Base-by-base conservation (phyloP, 2,329 filamentous ascomycete genomes). In the Aspergillus aculeatus region DNA sequence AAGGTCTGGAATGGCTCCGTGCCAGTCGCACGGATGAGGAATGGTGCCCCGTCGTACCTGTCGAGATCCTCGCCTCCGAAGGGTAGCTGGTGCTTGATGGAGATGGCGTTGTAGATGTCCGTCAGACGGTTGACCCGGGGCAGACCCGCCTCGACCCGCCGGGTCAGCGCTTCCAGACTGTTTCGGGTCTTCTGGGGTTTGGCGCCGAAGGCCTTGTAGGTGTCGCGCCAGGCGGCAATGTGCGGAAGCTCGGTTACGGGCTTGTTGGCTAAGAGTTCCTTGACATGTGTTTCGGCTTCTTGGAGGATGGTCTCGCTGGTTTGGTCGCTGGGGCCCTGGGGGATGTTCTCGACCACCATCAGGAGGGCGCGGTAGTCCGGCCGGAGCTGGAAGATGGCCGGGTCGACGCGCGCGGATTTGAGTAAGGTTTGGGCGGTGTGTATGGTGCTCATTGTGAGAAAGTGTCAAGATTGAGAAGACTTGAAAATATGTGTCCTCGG, bases 101-200 rank as follows among this genome's bases (percentile, higher is more conserved):
- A 75, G 32, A 77, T 73, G 1, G 70, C 74, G 54, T 77, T 78
- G 61, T 77, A 77, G 10, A 77, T 75, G 50, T 78, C 75, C 0
- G 75, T 77, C 53, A 77, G 56, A 2, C 74, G 68, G 54, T 78
- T 78, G 11, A 78, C 69, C 0, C 75, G 67, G 1, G 75, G 75
- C 5, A 78, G 50, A 0, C 74, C 75, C 14, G 47, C 58, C 6
- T 72, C 69, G 12, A 68, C 67, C 11, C 75, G 71, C 2, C 75
- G 71, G 3, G 73, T 72, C 11, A 67, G 21, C 0, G 76, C 70
- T 62, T 78, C 74, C 1, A 78, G 66, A 26, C 74, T 77, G 61
- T 74, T 76, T 31, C 70, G 69, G 2, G 66, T 69, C 54, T 75
- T 76, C 32, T 75, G 70, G 1, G 74, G 75, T 56, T 77, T 78